These are phyloP conservation scores for Ceratobasidium sp. DNA, from an alignment of 1,284 basidiomycete species.

Conservation along the genomic window DNA sequence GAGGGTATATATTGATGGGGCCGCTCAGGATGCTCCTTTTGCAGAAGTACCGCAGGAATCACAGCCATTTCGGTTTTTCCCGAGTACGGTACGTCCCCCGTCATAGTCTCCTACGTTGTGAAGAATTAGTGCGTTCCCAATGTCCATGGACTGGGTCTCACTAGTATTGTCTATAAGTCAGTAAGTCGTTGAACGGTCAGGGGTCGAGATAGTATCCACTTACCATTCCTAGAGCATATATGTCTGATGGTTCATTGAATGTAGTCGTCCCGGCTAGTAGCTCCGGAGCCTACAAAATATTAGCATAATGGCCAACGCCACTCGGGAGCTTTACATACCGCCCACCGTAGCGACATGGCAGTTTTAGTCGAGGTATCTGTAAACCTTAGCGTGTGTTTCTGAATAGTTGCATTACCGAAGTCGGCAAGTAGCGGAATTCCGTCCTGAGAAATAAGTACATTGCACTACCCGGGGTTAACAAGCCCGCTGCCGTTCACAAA, in stretches of 20 bases:
- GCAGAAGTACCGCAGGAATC: background rate
- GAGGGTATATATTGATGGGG: slow-evolving; percentile 11
- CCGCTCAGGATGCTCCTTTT: background rate
- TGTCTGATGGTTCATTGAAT: background rate
- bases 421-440: background rate
- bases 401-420: slow-evolving; percentile 6
- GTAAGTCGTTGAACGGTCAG: background rate
- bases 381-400: slow-evolving; percentile 1
- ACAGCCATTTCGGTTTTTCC: slow-evolving; percentile 13
- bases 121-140: background rate
- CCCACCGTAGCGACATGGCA: background rate
- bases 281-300: slow-evolving; percentile 3
- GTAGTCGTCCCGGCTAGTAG: background rate
- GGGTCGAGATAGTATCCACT: background rate
- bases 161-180: background rate
- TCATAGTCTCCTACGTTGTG: slow-evolving; percentile 16
- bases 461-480: background rate
- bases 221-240: slow-evolving; percentile 34
- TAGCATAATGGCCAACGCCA: no score
- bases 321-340: background rate
- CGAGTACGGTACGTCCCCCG: background rate
- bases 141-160: background rate
- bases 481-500: no score
- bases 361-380: background rate
- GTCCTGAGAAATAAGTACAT: background rate